phyloP scores from a whole-genome alignment of 768 basidiomycete genomes.

The Suillus ampliporus region DNA sequence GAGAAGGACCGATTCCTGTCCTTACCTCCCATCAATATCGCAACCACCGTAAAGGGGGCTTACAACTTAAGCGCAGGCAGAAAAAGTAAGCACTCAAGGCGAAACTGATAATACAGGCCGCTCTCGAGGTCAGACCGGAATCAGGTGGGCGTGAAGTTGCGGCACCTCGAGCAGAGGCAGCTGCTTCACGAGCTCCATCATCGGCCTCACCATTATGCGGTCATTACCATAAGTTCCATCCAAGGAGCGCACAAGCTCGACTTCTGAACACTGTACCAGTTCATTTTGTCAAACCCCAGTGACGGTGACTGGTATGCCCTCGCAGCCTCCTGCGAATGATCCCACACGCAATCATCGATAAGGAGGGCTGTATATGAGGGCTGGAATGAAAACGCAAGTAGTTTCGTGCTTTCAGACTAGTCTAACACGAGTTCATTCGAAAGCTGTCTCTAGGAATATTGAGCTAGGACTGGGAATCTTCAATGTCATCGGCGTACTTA shows the following conservation, averaged over 20 bases:
- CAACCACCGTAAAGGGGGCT: not conserved
- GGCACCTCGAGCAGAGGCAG: not conserved
- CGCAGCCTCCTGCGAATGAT: not conserved
- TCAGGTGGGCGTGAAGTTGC: not conserved
- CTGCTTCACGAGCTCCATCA: not conserved
- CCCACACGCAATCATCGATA: not conserved
- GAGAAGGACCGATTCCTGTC: not conserved
- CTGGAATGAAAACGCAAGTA: slow-evolving; percentile 5
- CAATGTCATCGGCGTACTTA: slow-evolving; percentile 42
- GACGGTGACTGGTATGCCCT: not conserved
- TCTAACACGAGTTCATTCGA: not conserved
- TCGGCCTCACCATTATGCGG: not conserved
- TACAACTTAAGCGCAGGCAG: not conserved
- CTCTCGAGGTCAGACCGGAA: not conserved
- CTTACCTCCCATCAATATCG: not conserved
- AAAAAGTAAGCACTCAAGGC: not conserved
- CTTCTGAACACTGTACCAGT: no score
- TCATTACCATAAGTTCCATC: not conserved
- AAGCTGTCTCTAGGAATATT: slow-evolving; percentile 24
- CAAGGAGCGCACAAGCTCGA: not conserved
- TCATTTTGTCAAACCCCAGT: not conserved
- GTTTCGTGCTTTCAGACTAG: not conserved
- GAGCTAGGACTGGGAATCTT: slow-evolving; percentile 19
- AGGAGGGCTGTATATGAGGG: not conserved
- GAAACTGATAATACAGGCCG: not conserved